phyloP scores from a whole-genome alignment of 202 grass and related monocot species.

The Thinopyrum obtusiflorum region DNA sequence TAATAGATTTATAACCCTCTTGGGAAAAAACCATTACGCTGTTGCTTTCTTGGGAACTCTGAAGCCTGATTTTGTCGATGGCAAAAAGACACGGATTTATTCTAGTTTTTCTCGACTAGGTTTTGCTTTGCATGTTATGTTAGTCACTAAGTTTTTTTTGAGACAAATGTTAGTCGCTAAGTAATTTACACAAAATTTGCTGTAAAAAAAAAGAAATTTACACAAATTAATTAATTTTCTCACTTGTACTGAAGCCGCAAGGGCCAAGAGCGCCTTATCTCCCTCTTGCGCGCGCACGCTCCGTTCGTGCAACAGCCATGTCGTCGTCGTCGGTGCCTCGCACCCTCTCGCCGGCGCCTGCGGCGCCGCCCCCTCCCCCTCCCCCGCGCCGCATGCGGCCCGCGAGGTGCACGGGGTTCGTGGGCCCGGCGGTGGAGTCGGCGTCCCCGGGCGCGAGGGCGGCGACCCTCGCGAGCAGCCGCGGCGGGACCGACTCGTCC shows the following conservation, averaged over 20 bases:
- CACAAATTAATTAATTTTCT: background rate
- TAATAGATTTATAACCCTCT: no score
- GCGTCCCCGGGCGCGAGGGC: constrained; percentile 33
- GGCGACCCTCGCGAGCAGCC: constrained; percentile 50
- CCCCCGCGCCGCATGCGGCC: background rate
- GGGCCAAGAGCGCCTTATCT: constrained; percentile 39
- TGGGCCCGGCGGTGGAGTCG: constrained; percentile 31
- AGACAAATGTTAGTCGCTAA: no score
- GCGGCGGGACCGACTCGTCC: constrained; percentile 49
- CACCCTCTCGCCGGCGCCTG: constrained; percentile 15
- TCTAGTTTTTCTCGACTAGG: no score
- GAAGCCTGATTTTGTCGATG: no score
- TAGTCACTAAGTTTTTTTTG: background rate
- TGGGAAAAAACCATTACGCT: no score
- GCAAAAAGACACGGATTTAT: no score
- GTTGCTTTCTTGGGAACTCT: no score
- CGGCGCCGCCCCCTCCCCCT: background rate
- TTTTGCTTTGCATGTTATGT: no score
- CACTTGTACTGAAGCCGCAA: background rate
- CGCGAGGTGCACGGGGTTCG: constrained; percentile 32
- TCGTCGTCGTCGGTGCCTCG: constrained; percentile 23
- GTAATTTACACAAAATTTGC: no score
- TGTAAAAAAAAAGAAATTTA: background rate
- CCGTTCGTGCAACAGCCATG: background rate
- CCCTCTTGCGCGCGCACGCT: background rate